Evolutionary conservation across 768 basidiomycete genomes (phyloP), one percentile per base, ranked within the genome.

Genomic region (Fibroporia radiculosa): DNA sequence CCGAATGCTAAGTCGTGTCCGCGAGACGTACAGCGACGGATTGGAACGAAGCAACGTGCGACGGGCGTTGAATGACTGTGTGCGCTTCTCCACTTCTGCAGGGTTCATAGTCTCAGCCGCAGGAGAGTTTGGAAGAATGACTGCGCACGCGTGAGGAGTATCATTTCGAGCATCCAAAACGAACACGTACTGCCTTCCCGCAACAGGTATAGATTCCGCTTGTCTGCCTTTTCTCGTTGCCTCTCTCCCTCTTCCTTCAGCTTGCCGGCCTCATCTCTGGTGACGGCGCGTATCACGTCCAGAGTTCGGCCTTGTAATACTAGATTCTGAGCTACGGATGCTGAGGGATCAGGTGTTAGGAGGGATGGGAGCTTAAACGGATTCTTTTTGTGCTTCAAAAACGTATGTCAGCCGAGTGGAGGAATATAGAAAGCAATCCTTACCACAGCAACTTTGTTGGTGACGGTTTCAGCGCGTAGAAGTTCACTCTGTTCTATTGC

Each of bases 151-250:
- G 32, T 52, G 5, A 52, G 31, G 24, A 18, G 29, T 29, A 20
- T 6, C 3, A 16, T 22, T 7, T 27, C 16, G 8, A 20, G 49
- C 40, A 42, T 4, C 13, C 38, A 16, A 3, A 45, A 23, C 29
- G 40, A 27, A 6, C 23, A 66, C 80, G 54, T 57, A 89, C 93
- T 89, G 71, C 96, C 96, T 77, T 99, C 96, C 11, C 90, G 79
- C 53, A 99, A 74, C 48, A 99, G 78, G 61, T 99, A 97, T 59
- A 96, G 80, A 59, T 97, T 96, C 19, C 95, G 77, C 61, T 95
- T 93, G 64, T 99, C 96, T 1, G 83, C 82, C 63, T 93, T 93
- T 63, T 91, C 81, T 38, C 91, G 74, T 48, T 75, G 72, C 57
- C 79, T 82, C 59, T 93, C 93, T 3, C 86, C 84, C 14, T 84